These are phyloP conservation scores for Annulohypoxylon bovei DNA, from an alignment of 495 filamentous ascomycete genomes.

Conservation along the genomic window DNA sequence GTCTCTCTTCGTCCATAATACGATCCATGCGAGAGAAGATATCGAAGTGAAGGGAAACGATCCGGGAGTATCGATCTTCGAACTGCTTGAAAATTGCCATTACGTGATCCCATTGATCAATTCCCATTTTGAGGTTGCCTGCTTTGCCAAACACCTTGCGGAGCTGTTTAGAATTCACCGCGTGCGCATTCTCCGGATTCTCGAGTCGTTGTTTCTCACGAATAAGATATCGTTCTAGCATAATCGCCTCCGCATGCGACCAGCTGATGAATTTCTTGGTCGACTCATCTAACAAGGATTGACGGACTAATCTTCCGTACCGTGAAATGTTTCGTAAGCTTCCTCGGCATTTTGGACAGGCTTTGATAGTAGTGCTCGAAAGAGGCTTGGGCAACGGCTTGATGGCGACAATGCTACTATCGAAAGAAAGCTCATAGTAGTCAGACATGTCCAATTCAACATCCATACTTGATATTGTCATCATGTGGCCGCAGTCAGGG, in stretches of 20 bases:
- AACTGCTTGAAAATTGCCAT: conserved; percentile 9
- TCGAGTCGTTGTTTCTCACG: conserved; percentile 24
- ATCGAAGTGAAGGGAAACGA: conserved; percentile 49
- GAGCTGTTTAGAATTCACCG: background rate
- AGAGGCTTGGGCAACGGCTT: conserved; percentile 54
- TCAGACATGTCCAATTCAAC: conserved; percentile 60
- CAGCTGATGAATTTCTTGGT: conserved; percentile 71
- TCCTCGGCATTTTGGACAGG: conserved; percentile 69
- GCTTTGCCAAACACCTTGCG: background rate
- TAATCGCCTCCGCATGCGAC: conserved; percentile 28
- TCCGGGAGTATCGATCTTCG: conserved; percentile 8
- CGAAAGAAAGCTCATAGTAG: conserved; percentile 63
- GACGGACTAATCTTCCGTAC: conserved; percentile 72
- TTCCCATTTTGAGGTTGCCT: background rate
- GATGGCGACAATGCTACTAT: conserved; percentile 19
- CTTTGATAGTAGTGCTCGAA: conserved; percentile 59
- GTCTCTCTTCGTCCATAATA: conserved; percentile 61
- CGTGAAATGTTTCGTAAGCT: conserved; percentile 68
- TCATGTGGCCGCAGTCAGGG: conserved; percentile 71
- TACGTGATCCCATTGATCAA: background rate
- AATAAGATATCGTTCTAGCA: conserved; percentile 19
- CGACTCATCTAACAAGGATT: conserved; percentile 69
- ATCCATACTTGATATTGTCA: conserved; percentile 71
- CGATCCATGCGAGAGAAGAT: conserved; percentile 51
- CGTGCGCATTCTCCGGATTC: background rate